Conservation (phyloP, 192 early-diverging fungal genomes). For the Gonapodya prolifera region DNA sequence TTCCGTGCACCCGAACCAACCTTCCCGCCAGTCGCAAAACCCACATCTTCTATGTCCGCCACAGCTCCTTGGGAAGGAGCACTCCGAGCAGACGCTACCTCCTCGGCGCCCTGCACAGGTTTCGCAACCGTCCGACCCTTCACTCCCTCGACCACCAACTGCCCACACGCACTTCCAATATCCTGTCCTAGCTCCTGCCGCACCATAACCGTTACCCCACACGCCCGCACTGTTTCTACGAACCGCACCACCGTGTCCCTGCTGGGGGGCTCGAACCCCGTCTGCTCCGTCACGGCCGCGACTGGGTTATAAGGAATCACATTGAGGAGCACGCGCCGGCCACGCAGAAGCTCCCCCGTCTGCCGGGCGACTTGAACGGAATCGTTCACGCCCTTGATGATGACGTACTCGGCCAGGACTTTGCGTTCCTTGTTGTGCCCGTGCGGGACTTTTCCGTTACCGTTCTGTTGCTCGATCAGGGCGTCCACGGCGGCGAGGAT, state of each 20-base stretch:
- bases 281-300: neutral
- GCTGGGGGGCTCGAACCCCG: neutral
- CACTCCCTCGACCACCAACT: constrained; percentile 12
- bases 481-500: constrained; percentile 29
- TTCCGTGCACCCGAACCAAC: neutral
- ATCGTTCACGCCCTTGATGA: constrained; percentile 36
- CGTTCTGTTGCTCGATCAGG: constrained; percentile 36
- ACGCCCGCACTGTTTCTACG: neutral
- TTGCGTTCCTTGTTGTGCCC: constrained; percentile 21
- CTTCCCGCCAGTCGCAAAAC: neutral
- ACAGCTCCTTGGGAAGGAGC: no score
- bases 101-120: no score
- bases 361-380: neutral
- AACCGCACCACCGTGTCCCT: neutral
- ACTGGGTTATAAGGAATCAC: neutral
- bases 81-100: no score
- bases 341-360: neutral
- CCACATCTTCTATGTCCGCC: neutral
- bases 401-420: constrained; percentile 40
- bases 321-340: neutral
- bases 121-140: no score
- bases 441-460: neutral
- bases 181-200: neutral
- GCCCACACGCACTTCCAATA: neutral
- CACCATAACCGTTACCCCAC: neutral